These are phyloP conservation scores for Babesia caballi DNA, from an alignment of 169 alveolate species.

Conservation along the genomic window DNA sequence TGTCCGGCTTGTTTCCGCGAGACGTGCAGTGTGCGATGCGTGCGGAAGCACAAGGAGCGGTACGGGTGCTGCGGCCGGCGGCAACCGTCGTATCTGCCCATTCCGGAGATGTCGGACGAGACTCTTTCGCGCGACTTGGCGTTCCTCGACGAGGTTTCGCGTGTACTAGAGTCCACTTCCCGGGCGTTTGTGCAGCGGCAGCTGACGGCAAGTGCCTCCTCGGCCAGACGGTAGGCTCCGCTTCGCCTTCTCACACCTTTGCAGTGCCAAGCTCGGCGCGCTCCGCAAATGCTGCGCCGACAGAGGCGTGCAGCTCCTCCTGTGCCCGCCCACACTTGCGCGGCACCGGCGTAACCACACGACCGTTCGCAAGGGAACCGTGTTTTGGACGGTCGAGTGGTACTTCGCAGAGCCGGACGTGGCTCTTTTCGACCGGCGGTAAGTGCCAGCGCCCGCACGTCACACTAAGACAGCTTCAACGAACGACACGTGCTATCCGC, in stretches of 20 bases:
- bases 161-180: conserved; percentile 49
- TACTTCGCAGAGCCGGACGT: not conserved
- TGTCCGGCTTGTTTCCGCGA: conserved; percentile 50
- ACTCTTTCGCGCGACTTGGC: conserved; percentile 27
- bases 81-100: conserved; percentile 15
- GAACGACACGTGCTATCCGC: not conserved
- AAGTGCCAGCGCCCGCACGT: not conserved
- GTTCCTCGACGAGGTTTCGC: conserved; percentile 31
- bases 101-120: conserved; percentile 23
- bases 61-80: conserved; percentile 14
- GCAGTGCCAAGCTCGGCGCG: conserved; percentile 10
- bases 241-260: not conserved
- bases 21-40: conserved; percentile 45
- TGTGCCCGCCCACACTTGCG: conserved; percentile 31
- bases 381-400: conserved; percentile 61
- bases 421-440: conserved; percentile 32
- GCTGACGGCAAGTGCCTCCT: not conserved
- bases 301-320: conserved; percentile 11
- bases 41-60: conserved; percentile 12
- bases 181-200: conserved; percentile 44
- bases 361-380: conserved; percentile 5
- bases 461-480: conserved; percentile 4
- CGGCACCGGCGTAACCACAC: conserved; percentile 24
- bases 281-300: conserved; percentile 53
- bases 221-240: conserved; percentile 9